Evolutionary conservation across 2,329 filamentous ascomycete genomes (phyloP), one percentile per base, ranked within the genome.

Genomic region (Fragosphaeria purpurea): DNA sequence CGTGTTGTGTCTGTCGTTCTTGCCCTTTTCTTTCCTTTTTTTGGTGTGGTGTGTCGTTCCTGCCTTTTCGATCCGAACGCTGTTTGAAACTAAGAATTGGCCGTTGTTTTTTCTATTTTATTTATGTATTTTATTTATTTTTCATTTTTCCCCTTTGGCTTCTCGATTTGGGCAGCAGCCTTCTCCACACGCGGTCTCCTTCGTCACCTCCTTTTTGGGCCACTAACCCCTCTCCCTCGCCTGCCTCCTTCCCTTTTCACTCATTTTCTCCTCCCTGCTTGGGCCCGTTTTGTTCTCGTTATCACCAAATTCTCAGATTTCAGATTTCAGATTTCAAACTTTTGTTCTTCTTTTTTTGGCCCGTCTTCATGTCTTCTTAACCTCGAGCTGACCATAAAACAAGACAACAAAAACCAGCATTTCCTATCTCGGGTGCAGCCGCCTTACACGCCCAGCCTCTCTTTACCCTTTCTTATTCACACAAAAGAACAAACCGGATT

Each of bases 191-290:
- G 40, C 40, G 40, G 32, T 22, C 48, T n/a, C 30, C 30, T 49
- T 44, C 43, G 22, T 44, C 44, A 41, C 41, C 31, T 41, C 40
- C 40, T 22, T 38, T 44, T 52, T 22, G 47, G 53, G 50, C 49
- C 45, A 47, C 49, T 44, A 38, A 54, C 50, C 51, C 49, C 45
- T 47, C 47, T 52, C 43, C 22, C 22, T 22, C 22, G 22, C 22
- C 22, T 22, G 22, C 22, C 22, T 22, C 22, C 11, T 46, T 35
- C 22, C 44, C 13, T 48, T 49, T 41, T 13, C 11, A 12, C 33
- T 37, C 22, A 10, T 7, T 35, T 5, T 30, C 40, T 11, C 38
- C 37, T 12, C 13, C 22, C 35, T 12, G 7, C 12, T 22, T 22
- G 22, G 22, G 22, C 22, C 22, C 12, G 10, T 41, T 33, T 37